These are phyloP conservation scores for Ophiobolus disseminans DNA, from an alignment of 2,329 filamentous ascomycete species.

Conservation along the genomic window DNA sequence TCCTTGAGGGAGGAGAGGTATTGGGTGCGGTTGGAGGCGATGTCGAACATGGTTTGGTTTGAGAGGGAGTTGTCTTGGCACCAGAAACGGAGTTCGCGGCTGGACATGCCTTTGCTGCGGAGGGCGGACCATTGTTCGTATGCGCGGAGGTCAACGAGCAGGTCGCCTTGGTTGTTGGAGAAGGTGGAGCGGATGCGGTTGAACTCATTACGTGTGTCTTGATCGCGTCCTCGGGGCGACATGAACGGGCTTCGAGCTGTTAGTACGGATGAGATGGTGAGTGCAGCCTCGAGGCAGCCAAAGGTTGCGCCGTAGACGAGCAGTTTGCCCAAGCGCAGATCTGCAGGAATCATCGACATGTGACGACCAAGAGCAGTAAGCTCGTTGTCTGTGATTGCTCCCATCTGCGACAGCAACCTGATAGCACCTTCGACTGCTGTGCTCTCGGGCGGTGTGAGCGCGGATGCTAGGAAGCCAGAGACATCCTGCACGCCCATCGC, in stretches of 20 bases:
- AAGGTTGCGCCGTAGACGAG: conserved; percentile 96
- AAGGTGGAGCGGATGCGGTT: conserved; percentile 79
- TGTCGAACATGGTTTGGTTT: conserved; percentile 83
- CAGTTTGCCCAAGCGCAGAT: conserved; percentile 89
- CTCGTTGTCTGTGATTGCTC: conserved; percentile 83
- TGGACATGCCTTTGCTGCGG: conserved; percentile 61
- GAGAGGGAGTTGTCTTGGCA: conserved; percentile 88
- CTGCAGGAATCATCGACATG: conserved; percentile 92
- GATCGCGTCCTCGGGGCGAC: conserved; percentile 80
- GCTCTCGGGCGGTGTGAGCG: conserved; percentile 86
- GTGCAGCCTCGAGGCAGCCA: conserved; percentile 84
- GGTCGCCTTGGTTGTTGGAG: conserved; percentile 79
- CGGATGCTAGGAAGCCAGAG: conserved; percentile 78
- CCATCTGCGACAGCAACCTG: conserved; percentile 79
- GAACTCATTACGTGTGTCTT: conserved; percentile 82
- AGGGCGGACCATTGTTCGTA: conserved; percentile 83
- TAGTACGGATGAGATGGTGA: conserved; percentile 91
- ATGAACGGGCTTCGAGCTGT: conserved; percentile 88
- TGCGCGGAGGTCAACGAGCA: conserved; percentile 84
- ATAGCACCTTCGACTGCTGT: conserved; percentile 87
- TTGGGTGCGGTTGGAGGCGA: conserved; percentile 83
- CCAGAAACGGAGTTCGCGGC: conserved; percentile 73
- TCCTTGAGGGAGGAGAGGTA: conserved; percentile 87
- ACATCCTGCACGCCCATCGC: conserved; percentile 93
- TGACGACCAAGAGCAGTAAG: conserved; percentile 91